Evolutionary conservation across 2,329 filamentous ascomycete genomes (phyloP), one percentile per base, ranked within the genome.

Genomic region (Hymenoscyphus albidus): DNA sequence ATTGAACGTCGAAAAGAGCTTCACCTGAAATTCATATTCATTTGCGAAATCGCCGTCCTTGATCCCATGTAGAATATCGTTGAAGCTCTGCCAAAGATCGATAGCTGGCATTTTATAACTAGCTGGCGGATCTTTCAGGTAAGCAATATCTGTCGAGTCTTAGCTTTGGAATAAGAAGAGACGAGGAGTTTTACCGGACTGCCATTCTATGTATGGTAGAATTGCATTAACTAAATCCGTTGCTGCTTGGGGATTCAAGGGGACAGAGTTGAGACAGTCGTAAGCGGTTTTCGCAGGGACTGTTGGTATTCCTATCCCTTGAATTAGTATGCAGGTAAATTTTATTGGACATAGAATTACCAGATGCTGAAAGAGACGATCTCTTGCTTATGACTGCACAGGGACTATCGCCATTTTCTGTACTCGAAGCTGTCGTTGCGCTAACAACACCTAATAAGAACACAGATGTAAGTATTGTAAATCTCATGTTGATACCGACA

Each of bases 21-120:
- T 83, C 6, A 76, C 68, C 69, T 85, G 82, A 68, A 86, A 85
- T 5, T 83, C 80, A 71, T 82, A 84, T 68, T 87, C 83, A 72
- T 68, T 70, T 7, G 56, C 32, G 61, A 70, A 73, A 40, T 42
- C 44, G 4, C 64, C 65, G 7, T 48, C 57, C 35, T 64, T 40
- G n/a, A 73, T 67, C 32, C 67, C 67, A 1, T 27, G 48, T 16
- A 63, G 59, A 18, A 71, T 78, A 80, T 6, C 74, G 69, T 70
- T 80, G 83, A 39, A 73, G 71, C 14, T 77, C 76, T 10, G 73
- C 70, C n/a, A 69, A 65, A 73, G 57, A 62, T 73, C 70, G n/a
- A 70, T 62, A 14, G 77, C 70, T 0, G 81, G 78, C 60, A 82
- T 77, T 58, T 76, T 74, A 71, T 85, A 87, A 2, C 76, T 77